Evolutionary conservation across 2,329 filamentous ascomycete genomes (phyloP).

Genomic region (Teratosphaeria destructans): DNA sequence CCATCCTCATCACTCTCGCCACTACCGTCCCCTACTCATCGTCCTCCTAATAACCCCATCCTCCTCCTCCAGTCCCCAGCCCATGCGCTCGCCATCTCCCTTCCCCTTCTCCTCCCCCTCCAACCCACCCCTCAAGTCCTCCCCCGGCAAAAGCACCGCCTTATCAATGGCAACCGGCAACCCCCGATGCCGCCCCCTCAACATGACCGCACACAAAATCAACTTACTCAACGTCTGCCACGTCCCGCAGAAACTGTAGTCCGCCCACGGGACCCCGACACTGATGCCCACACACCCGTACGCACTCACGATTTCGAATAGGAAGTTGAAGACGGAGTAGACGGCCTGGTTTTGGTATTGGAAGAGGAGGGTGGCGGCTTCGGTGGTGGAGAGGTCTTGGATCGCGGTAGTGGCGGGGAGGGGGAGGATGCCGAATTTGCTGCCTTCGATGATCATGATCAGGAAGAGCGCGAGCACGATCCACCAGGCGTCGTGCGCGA

Average conservation of each 20-base stretch:
- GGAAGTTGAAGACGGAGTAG: conserved; percentile 35
- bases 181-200: conserved; percentile 45
- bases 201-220: conserved; percentile 46
- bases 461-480: conserved; percentile 36
- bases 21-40: conserved; percentile 4
- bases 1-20: no score
- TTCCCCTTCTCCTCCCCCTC: conserved; percentile 21
- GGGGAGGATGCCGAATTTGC: conserved; percentile 18
- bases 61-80: conserved; percentile 6
- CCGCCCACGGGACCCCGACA: conserved; percentile 34
- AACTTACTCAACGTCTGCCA: conserved; percentile 44
- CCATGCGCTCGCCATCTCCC: conserved; percentile 21
- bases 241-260: conserved; percentile 38
- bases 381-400: neutral
- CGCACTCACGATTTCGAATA: conserved; percentile 35
- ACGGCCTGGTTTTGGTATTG: conserved; percentile 21
- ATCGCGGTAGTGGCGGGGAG: neutral
- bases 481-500: conserved; percentile 38
- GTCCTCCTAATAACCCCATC: conserved; percentile 7
- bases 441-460: conserved; percentile 35
- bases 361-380: neutral
- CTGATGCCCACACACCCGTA: conserved; percentile 37
- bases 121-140: conserved; percentile 15
- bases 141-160: conserved; percentile 30
- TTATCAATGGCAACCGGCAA: conserved; percentile 46